phyloP scores from a whole-genome alignment of 345 rosid species.

The Eutrema japonicum region DNA sequence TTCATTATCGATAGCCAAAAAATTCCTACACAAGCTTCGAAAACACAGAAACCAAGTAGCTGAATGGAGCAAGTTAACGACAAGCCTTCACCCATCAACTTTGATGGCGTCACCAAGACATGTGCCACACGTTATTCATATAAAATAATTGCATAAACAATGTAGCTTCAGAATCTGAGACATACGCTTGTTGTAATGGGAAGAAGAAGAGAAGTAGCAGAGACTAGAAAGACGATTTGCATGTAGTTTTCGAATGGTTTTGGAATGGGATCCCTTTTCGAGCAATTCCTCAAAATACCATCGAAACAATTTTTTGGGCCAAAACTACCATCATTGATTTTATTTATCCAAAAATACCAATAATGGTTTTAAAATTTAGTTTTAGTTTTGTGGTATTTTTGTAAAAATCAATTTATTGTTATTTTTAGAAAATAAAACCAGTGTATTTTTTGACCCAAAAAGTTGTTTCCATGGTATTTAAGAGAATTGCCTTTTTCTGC shows the following conservation, averaged over 20 bases:
- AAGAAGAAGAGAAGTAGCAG: constrained; percentile 74
- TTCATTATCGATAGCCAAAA: constrained; percentile 99
- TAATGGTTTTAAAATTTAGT: no score
- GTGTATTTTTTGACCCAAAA: no score
- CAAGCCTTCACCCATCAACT: constrained; percentile 72
- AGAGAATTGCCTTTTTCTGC: no score
- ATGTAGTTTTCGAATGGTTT: constrained; percentile 78
- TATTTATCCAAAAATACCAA: no score
- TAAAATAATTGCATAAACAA: neutral
- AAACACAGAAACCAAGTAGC: constrained; percentile 87
- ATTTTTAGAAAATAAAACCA: no score
- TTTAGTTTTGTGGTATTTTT: no score
- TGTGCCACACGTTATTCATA: constrained; percentile 41
- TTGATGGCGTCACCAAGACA: constrained; percentile 71
- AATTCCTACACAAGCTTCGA: constrained; percentile 90
- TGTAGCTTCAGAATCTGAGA: neutral
- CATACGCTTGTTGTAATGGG: constrained; percentile 80
- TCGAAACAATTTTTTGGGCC: no score
- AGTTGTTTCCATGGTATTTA: no score
- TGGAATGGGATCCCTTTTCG: constrained; percentile 39
- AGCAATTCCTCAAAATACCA: no score
- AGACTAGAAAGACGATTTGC: constrained; percentile 81
- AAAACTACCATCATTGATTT: no score
- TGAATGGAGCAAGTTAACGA: constrained; percentile 70
- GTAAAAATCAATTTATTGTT: no score